Evolutionary conservation across 495 filamentous ascomycete genomes (phyloP).

Genomic region (Lophiotrema nucula): DNA sequence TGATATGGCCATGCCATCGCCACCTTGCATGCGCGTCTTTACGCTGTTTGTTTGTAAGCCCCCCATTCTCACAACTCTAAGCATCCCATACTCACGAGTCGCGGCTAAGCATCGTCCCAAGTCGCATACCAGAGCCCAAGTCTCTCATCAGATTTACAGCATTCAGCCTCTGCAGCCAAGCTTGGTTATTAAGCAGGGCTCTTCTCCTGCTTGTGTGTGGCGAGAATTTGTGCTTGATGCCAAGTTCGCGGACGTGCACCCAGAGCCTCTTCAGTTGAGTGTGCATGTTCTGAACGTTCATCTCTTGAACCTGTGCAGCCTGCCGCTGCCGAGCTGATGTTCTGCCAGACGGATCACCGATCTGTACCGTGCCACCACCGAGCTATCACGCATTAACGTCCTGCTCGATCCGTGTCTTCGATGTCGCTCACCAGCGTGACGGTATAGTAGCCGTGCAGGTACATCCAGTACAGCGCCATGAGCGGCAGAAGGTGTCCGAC

Average conservation of each 20-base stretch:
- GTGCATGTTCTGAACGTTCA: conserved; percentile 74
- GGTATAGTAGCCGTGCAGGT: conserved; percentile 74
- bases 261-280: conserved; percentile 79
- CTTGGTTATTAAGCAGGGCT: conserved; percentile 71
- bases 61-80: neutral
- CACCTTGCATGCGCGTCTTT: conserved; percentile 72
- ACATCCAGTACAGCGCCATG: conserved; percentile 94
- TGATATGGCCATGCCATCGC: conserved; percentile 87
- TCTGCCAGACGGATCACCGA: conserved; percentile 86
- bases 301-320: conserved; percentile 54
- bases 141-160: conserved; percentile 70
- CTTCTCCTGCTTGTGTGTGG: conserved; percentile 44
- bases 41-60: conserved; percentile 57
- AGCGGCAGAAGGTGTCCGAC: conserved; percentile 89
- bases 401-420: neutral
- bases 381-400: conserved; percentile 1
- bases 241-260: conserved; percentile 63
- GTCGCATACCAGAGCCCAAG: conserved; percentile 66
- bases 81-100: conserved; percentile 68
- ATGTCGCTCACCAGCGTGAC: conserved; percentile 60
- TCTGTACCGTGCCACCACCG: conserved; percentile 62
- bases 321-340: conserved; percentile 63
- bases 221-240: conserved; percentile 56
- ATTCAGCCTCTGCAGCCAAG: conserved; percentile 70
- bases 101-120: conserved; percentile 83